Evolutionary conservation across 2,329 filamentous ascomycete species (phyloP).

Genomic region (Trichoderma polysporum): DNA sequence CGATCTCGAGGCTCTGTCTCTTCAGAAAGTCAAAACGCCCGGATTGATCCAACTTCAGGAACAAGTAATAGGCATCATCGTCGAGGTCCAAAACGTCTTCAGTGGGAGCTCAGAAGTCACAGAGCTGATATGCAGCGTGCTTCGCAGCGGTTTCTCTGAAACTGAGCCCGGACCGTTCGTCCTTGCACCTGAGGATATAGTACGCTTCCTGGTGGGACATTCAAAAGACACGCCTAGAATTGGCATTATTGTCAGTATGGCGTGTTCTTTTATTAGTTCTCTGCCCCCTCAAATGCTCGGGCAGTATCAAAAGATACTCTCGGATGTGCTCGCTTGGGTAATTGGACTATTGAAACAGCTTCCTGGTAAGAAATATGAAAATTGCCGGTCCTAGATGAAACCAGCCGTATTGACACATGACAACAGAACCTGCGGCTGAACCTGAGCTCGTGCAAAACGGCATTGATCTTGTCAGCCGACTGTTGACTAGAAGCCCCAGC

Average conservation of each 20-base stretch:
- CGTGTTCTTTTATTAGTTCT: conserved; percentile 67
- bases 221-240: conserved; percentile 62
- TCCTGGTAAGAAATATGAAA: conserved; percentile 46
- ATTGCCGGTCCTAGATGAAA: neutral
- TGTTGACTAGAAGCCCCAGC: conserved; percentile 61
- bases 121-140: conserved; percentile 68
- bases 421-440: conserved; percentile 66
- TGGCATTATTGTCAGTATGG: conserved; percentile 68
- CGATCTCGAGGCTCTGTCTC: conserved; percentile 59
- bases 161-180: conserved; percentile 74
- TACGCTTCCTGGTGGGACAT: conserved; percentile 63
- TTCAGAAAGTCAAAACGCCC: neutral
- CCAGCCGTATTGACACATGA: neutral
- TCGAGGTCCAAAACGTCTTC: conserved; percentile 52
- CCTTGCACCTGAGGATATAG: conserved; percentile 64
- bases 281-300: conserved; percentile 46
- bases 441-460: conserved; percentile 71
- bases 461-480: conserved; percentile 67
- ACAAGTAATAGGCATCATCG: conserved; percentile 48
- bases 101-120: conserved; percentile 64
- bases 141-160: conserved; percentile 75
- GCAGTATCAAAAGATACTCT: conserved; percentile 50
- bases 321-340: conserved; percentile 59
- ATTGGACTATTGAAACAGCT: conserved; percentile 61
- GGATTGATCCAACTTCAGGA: conserved; percentile 41